phyloP scores from a whole-genome alignment of 495 filamentous ascomycete species.

The Letharia columbiana region DNA sequence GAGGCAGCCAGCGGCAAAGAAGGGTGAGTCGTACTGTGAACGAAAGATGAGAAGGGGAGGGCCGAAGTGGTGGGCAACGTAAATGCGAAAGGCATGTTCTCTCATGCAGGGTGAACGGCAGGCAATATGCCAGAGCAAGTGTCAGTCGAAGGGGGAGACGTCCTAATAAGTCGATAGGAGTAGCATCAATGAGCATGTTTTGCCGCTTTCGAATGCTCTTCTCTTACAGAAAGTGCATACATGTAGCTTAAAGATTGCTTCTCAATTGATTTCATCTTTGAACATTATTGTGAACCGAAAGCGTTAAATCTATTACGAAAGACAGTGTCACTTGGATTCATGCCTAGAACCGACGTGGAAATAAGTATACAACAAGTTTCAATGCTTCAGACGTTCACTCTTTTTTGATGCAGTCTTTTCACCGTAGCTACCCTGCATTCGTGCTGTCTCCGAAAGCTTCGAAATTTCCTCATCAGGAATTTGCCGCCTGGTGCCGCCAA shows the following conservation, averaged over 20 bases:
- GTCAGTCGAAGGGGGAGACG: neutral
- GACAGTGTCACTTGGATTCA: neutral
- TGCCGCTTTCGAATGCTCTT: neutral
- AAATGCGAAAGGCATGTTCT: constrained; percentile 74
- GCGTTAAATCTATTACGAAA: neutral
- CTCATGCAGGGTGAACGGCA: neutral
- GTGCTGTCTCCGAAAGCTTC: neutral
- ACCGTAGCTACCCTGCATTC: neutral
- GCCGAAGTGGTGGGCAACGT: constrained; percentile 75
- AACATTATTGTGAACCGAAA: too few relatives aligned
- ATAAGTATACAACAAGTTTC: too few relatives aligned
- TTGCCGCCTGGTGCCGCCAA: neutral
- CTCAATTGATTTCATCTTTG: too few relatives aligned
- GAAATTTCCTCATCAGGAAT: neutral
- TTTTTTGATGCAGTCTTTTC: neutral
- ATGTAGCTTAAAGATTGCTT: too few relatives aligned
- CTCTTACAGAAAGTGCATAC: too few relatives aligned
- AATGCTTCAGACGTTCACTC: too few relatives aligned
- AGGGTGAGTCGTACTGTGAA: constrained; percentile 60
- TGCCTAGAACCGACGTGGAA: neutral
- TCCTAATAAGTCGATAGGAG: neutral
- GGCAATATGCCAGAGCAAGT: neutral
- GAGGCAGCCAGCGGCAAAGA: constrained; percentile 71
- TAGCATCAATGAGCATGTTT: neutral
- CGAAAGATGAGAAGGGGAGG: constrained; percentile 65